Base-by-base conservation (phyloP, 1,139 yeast genomes). In the Kazachstania sp. region DNA sequence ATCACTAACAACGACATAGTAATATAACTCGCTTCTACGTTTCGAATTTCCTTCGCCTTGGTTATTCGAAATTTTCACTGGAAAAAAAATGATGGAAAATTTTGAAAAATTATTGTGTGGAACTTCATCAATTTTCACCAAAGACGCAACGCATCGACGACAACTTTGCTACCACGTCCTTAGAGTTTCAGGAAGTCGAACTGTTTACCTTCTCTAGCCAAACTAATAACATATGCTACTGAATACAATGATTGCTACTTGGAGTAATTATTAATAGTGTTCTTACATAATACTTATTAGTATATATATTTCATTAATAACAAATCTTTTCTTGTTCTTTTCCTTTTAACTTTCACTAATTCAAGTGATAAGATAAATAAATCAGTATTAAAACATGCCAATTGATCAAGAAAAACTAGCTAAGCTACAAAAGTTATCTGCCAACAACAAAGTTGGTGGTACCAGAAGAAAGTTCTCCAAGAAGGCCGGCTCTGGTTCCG, bases 401-500 rank as follows among this genome's bases (percentile, higher is more conserved):
- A 77, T 84, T 70, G 92, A 84, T 70, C 92, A 86, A 75, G 92
- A 83, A 74, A 84, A 84, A 73, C 77, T 84, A 75, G 94, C 92
- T 63, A 83, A 83, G 72, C 77, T 84, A 70, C 88, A 84, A 74
- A 83, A 83, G 69, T 73, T 79, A 55, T 72, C 83, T 57, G 77
- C 83, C 66, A 70, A 74, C 71, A 82, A 80, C 79, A 84, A 83
- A 71, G 84, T 84, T 63, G 94, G 90, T 72, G 95, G 95, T 73
- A 80, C 81, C 73, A 86, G 96, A 83, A 83, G 81, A 68, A 84
- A 78, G 75, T 63, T 71, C 68, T 81, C 83, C 71, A 85, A 79
- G 75, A 81, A 81, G 77, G 49, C 58, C 46, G 56, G 56, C 41
- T 49, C 64, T 49, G 46, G 52, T 45, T 53, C 58, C 45, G 55